Evolutionary conservation across 169 alveolate genomes (phyloP), one percentile per base, ranked within the genome.

Genomic region (Plasmodium malariae): DNA sequence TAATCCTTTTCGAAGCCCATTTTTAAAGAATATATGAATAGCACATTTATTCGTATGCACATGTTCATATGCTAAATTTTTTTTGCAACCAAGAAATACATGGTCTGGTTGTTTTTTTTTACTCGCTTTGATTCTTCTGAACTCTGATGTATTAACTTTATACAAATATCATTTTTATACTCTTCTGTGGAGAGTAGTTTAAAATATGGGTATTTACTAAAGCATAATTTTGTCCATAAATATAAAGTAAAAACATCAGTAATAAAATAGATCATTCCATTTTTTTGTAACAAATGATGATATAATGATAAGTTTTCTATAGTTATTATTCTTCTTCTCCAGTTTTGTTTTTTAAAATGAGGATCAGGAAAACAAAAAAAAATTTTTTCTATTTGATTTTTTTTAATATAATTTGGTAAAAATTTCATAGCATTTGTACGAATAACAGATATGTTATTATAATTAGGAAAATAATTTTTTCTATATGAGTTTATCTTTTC

Each of bases 301-400:
- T 95, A 95, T 37, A 95, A 87, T 24, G 94, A 72, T 32, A 95
- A 88, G 63, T 91, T 87, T 26, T 96, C 91, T 54, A 78, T 57
- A 86, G 95, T 96, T 32, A 96, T 91, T 54, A 95, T 96, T 60
- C 98, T 90, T 51, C 98, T 90, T 51, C 97, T 74, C 96, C 97
- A 96, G 69, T 95, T 96, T 48, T 93, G 92, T 88, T 92, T 95
- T 89, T 96, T 96, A 92, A 96, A 96, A 83, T 96, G 98, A 32
- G 98, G 98, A 72, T 96, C 98, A 37, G 98, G 98, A 91, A 95
- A 96, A 92, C 98, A 96, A 67, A 96, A 94, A 88, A 96, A 96
- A 68, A 96, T 93, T 80, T 95, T 95, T 48, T 93, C 95, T 43
- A 96, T 88, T 91, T 92, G 91, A 74, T 68, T 94, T 71, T 93